Evolutionary conservation across 2,329 filamentous ascomycete genomes (phyloP).

Genomic region (Colletotrichum viniferum): DNA sequence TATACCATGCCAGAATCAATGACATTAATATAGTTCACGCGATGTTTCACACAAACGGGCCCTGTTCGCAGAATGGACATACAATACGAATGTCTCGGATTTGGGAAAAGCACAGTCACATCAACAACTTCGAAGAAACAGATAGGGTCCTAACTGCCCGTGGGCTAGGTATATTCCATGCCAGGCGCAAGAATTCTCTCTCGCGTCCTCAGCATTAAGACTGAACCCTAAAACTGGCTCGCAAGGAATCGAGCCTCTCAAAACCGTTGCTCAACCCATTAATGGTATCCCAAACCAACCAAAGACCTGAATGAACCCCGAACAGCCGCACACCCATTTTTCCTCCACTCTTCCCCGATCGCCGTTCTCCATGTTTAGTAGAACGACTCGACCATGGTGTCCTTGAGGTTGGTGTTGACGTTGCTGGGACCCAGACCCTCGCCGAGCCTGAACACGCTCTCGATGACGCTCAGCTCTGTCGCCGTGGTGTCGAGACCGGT

Average conservation of each 20-base stretch:
- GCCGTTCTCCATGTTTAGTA: slow-evolving; percentile 64
- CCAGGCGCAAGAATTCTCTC: neutral
- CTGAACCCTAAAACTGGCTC: slow-evolving; percentile 11
- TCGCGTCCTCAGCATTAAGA: neutral
- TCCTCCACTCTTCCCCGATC: neutral
- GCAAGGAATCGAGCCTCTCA: slow-evolving; percentile 2
- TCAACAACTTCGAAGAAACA: neutral
- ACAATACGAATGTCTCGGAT: neutral
- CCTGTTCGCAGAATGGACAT: neutral
- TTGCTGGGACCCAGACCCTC: slow-evolving; percentile 81
- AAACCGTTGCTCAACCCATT: slow-evolving; percentile 15
- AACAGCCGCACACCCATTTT: neutral
- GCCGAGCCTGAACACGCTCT: slow-evolving; percentile 93
- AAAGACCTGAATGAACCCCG: slow-evolving; percentile 11
- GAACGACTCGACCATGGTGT: slow-evolving; percentile 98
- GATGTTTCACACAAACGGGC: neutral
- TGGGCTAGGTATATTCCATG: slow-evolving; percentile 15
- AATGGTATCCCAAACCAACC: slow-evolving; percentile 22
- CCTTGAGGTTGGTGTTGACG: slow-evolving; percentile 87
- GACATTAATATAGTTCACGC: neutral
- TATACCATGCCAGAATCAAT: neutral
- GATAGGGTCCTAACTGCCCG: slow-evolving; percentile 1
- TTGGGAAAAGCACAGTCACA: neutral
- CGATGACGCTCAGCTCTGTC: slow-evolving; percentile 93
- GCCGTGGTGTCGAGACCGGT: slow-evolving; percentile 92